A percentile compares a stretch with the other conserved stretches of the same genome.
phyloP scores from a whole-genome alignment of 2,329 filamentous ascomycete species.

The Apiospora pterosperma region DNA sequence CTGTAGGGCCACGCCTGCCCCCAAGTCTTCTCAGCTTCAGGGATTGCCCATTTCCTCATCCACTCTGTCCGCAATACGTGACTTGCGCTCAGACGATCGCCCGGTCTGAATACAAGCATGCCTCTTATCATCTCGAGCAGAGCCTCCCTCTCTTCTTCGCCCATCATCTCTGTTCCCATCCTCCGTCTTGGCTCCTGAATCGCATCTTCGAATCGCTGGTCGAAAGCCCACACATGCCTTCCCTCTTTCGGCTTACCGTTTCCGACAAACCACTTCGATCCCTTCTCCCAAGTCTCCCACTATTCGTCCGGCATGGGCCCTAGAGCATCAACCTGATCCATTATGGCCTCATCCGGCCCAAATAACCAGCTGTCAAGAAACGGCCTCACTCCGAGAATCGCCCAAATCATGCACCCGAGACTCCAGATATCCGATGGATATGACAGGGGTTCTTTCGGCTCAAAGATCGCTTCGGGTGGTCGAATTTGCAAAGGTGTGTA shows the following conservation, averaged over 20 bases:
- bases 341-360: slow-evolving; percentile 20
- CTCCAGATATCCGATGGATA: slow-evolving; percentile 36
- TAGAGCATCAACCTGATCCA: slow-evolving; percentile 28
- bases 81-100: neutral
- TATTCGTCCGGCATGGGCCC: slow-evolving; percentile 14
- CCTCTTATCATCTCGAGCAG: slow-evolving; percentile 8
- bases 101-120: slow-evolving; percentile 3
- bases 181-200: slow-evolving; percentile 24
- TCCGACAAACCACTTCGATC: neutral
- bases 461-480: slow-evolving; percentile 33
- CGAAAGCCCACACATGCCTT: slow-evolving; percentile 17
- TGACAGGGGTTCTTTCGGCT: slow-evolving; percentile 27
- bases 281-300: slow-evolving; percentile 3
- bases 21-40: slow-evolving; percentile 1
- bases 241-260: slow-evolving; percentile 1
- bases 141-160: slow-evolving; percentile 21
- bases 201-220: slow-evolving; percentile 26
- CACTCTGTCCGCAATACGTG: neutral
- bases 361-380: slow-evolving; percentile 23
- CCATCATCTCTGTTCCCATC: slow-evolving; percentile 12
- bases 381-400: slow-evolving; percentile 27
- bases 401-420: slow-evolving; percentile 31
- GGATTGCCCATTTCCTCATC: slow-evolving; percentile 2
- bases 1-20: neutral
- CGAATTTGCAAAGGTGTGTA: slow-evolving; percentile 15